These are phyloP conservation scores for Leucocoprinus sp. DNA, from an alignment of 768 basidiomycete species.

Conservation along the genomic window DNA sequence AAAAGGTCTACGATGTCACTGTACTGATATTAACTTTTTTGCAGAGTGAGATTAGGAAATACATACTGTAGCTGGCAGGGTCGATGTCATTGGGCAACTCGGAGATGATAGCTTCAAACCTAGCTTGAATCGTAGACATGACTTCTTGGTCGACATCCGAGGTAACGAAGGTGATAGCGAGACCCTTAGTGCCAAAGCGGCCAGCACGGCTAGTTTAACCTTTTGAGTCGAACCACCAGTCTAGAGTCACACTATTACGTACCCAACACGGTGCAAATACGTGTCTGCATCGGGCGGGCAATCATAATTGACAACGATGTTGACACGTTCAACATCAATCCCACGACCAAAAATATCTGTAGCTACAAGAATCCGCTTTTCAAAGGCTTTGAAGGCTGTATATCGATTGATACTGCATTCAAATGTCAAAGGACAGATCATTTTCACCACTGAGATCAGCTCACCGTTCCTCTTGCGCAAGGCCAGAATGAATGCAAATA, in stretches of 20 bases:
- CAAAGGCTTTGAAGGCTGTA: slow-evolving; percentile 97
- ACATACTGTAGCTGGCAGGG: slow-evolving; percentile 91
- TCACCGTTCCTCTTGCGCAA: slow-evolving; percentile 93
- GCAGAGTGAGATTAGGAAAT: not conserved
- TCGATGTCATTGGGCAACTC: slow-evolving; percentile 93
- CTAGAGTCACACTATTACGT: too few relatives aligned
- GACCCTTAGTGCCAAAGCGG: slow-evolving; percentile 98
- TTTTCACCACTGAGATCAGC: slow-evolving; percentile 19
- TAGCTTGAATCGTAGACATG: slow-evolving; percentile 87
- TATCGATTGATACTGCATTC: slow-evolving; percentile 78
- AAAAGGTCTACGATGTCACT: slow-evolving; percentile 42
- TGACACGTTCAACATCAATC: slow-evolving; percentile 99
- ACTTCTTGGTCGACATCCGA: slow-evolving; percentile 91
- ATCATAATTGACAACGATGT: slow-evolving; percentile 99
- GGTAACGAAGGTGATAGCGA: slow-evolving; percentile 94
- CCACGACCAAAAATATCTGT: slow-evolving; percentile 99
- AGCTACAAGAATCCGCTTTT: slow-evolving; percentile 97
- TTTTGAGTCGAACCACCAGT: not conserved
- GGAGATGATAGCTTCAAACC: slow-evolving; percentile 96
- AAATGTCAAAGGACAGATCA: slow-evolving; percentile 8
- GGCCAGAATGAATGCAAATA: slow-evolving; percentile 92
- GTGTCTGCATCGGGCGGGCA: slow-evolving; percentile 96
- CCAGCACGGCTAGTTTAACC: slow-evolving; percentile 71
- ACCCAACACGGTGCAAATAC: slow-evolving; percentile 98
- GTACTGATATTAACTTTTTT: slow-evolving; percentile 11